A percentile compares a stretch with the other conserved stretches of the same genome.
Evolutionary conservation across 2,329 filamentous ascomycete genomes (phyloP).

Genomic region (Botrytis sinoallii): DNA sequence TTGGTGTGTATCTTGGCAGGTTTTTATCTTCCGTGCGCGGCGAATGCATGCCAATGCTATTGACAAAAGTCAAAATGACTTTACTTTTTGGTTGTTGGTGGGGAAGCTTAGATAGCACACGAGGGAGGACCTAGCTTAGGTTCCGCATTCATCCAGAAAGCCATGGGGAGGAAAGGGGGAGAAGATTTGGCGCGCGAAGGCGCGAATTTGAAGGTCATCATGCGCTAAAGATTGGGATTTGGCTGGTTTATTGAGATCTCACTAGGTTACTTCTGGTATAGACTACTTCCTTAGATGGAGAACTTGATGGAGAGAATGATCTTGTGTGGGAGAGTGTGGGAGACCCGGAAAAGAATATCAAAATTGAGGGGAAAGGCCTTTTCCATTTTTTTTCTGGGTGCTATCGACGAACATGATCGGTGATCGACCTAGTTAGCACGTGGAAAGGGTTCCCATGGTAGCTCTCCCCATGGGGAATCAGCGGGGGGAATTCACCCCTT

Average conservation of each 20-base stretch:
- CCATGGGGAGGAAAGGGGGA: background rate
- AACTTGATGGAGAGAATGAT: background rate
- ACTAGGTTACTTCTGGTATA: background rate
- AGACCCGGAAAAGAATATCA: background rate
- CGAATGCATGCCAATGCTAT: background rate
- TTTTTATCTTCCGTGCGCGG: background rate
- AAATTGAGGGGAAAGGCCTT: constrained; percentile 11
- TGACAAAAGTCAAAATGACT: background rate
- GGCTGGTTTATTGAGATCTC: background rate
- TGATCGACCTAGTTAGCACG: background rate
- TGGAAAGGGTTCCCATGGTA: background rate
- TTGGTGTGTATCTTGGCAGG: background rate
- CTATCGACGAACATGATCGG: background rate
- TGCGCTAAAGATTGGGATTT: background rate
- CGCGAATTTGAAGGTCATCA: background rate
- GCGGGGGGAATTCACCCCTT: background rate
- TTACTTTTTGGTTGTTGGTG: background rate
- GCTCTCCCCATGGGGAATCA: constrained; percentile 14
- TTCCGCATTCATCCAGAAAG: background rate
- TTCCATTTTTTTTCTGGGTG: background rate
- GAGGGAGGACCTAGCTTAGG: background rate
- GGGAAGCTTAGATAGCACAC: background rate
- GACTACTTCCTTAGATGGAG: background rate
- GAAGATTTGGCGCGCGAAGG: background rate
- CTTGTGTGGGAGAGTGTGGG: background rate